These are phyloP conservation scores for Fusarium heterosporum DNA, from an alignment of 2,329 filamentous ascomycete genomes.

Conservation along the genomic window DNA sequence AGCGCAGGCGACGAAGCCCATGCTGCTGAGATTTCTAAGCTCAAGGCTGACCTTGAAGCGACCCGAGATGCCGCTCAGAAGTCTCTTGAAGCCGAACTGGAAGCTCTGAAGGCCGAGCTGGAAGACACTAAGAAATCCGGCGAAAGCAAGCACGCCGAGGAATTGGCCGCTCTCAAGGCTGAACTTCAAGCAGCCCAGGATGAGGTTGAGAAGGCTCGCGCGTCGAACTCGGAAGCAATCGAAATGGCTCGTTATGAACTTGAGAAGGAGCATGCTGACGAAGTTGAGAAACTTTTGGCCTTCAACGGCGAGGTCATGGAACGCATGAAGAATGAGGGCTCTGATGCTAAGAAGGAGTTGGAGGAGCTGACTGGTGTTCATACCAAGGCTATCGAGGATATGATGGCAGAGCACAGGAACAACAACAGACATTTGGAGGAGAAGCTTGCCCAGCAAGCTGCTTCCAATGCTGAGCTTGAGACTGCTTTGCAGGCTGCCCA, in stretches of 20 bases:
- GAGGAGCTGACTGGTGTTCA: slow-evolving; percentile 56
- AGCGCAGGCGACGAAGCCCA: slow-evolving; percentile 49
- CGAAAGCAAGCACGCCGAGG: slow-evolving; percentile 50
- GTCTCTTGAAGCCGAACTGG: slow-evolving; percentile 53
- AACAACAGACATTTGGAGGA: slow-evolving; percentile 52
- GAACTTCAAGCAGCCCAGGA: slow-evolving; percentile 43
- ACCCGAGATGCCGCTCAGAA: slow-evolving; percentile 49
- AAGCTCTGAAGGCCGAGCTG: slow-evolving; percentile 56
- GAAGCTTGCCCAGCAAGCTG: slow-evolving; percentile 52
- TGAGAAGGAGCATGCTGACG: slow-evolving; percentile 58
- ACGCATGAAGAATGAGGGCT: slow-evolving; percentile 54
- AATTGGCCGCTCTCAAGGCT: slow-evolving; percentile 51
- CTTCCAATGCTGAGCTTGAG: slow-evolving; percentile 53
- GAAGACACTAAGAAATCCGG: slow-evolving; percentile 58
- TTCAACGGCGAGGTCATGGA: slow-evolving; percentile 58
- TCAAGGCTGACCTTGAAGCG: slow-evolving; percentile 49
- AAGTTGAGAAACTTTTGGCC: slow-evolving; percentile 61
- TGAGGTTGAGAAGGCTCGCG: slow-evolving; percentile 61
- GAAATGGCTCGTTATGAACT: slow-evolving; percentile 60
- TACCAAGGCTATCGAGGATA: slow-evolving; percentile 55
- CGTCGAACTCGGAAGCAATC: slow-evolving; percentile 58
- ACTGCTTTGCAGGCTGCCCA: slow-evolving; percentile 54
- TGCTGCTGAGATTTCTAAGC: slow-evolving; percentile 46
- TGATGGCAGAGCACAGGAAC: slow-evolving; percentile 55
- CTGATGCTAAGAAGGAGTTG: slow-evolving; percentile 56